A percentile compares a stretch with the other conserved stretches of the same genome.
phyloP scores from a whole-genome alignment of 2,329 filamentous ascomycete species.

The Penicillium sp. region DNA sequence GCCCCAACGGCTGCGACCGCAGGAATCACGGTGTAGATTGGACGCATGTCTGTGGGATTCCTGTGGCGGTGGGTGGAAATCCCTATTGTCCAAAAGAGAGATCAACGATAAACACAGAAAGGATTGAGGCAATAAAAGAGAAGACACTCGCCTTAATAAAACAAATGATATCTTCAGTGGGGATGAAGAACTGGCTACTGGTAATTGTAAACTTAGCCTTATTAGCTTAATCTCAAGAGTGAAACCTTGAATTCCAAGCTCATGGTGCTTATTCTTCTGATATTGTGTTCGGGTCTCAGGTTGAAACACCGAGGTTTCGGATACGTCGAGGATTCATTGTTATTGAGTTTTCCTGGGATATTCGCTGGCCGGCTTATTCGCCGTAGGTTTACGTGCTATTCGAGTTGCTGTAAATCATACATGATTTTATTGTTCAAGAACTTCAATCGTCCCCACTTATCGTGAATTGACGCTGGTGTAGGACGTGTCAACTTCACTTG shows the following conservation, averaged over 20 bases:
- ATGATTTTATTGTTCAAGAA: too few relatives aligned
- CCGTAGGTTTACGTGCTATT: too few relatives aligned
- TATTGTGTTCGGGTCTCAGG: background rate
- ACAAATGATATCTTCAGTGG: background rate
- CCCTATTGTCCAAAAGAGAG: background rate
- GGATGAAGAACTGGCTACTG: background rate
- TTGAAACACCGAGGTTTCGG: background rate
- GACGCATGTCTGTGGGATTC: background rate
- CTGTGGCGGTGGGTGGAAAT: background rate
- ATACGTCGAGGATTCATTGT: background rate
- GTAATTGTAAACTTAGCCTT: background rate
- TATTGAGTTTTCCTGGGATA: background rate
- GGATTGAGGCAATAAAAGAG: background rate
- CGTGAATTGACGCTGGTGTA: too few relatives aligned
- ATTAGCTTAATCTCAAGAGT: background rate
- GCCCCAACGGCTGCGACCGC: background rate
- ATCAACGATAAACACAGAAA: background rate
- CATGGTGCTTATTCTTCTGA: background rate
- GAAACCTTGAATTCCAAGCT: background rate
- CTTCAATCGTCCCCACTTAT: too few relatives aligned
- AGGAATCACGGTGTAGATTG: background rate
- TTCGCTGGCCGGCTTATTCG: background rate
- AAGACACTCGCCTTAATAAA: too few relatives aligned
- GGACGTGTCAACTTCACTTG: background rate
- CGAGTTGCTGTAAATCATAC: too few relatives aligned